phyloP scores from a whole-genome alignment of 768 basidiomycete species.

The Calocera cornea region DNA sequence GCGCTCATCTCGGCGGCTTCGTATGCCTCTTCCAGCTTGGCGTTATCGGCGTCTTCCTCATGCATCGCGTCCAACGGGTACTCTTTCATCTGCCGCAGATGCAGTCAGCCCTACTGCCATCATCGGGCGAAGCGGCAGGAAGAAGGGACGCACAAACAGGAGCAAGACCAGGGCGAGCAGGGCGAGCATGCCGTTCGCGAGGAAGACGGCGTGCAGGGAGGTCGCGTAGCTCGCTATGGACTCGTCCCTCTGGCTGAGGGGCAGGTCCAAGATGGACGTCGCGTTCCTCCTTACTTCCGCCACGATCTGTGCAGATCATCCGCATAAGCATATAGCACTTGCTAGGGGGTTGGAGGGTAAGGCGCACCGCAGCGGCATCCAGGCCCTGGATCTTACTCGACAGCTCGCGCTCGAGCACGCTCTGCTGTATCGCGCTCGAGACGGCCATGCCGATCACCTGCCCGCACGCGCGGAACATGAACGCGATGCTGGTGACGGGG shows the following conservation, averaged over 20 bases:
- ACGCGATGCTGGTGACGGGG: background rate
- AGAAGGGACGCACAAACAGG: background rate
- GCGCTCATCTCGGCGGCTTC: background rate
- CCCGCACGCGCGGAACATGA: background rate
- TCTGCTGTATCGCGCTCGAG: slow-evolving; percentile 4
- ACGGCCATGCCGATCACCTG: background rate
- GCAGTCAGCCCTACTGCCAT: too few relatives aligned
- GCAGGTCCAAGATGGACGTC: background rate
- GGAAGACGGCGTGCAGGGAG: slow-evolving; percentile 1
- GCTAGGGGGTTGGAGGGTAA: background rate
- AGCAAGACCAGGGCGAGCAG: background rate
- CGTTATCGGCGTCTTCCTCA: background rate
- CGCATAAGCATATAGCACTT: background rate
- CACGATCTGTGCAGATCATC: background rate
- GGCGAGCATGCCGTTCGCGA: background rate
- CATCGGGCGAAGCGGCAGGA: background rate
- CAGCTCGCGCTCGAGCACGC: background rate
- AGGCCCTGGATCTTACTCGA: background rate
- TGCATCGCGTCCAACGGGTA: background rate
- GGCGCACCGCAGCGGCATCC: background rate
- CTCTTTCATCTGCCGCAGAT: background rate
- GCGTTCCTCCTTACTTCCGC: background rate
- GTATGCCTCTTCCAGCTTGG: background rate
- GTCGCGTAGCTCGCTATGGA: background rate
- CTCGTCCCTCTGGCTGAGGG: background rate